A percentile compares a stretch with the other conserved stretches of the same genome.
Conservation (phyloP, 2,329 filamentous ascomycete genomes). For the Ceratocystis albifundus region DNA sequence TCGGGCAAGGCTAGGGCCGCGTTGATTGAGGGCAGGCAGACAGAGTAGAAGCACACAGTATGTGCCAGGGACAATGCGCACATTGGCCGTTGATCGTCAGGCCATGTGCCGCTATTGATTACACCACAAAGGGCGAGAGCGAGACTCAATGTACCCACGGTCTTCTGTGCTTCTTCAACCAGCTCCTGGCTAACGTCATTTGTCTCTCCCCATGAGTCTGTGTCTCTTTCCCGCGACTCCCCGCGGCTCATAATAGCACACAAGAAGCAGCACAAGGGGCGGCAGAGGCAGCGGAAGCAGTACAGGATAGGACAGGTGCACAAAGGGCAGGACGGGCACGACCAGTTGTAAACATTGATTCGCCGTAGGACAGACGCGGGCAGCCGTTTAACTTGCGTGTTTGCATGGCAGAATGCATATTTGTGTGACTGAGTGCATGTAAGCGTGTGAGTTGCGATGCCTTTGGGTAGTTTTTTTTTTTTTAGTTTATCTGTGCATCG, state of each 20-base stretch:
- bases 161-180: too few relatives aligned
- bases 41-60: neutral
- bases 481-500: neutral
- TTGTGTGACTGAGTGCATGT: neutral
- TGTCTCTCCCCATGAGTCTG: constrained; percentile 8
- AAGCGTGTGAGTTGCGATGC: too few relatives aligned
- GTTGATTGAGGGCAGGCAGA: neutral
- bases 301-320: neutral
- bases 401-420: neutral
- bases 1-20: too few relatives aligned
- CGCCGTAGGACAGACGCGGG: neutral
- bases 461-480: too few relatives aligned
- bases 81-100: neutral
- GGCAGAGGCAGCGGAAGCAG: neutral
- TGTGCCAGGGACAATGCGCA: neutral
- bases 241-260: neutral
- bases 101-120: neutral
- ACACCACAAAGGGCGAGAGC: too few relatives aligned
- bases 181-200: neutral
- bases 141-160: too few relatives aligned
- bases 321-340: neutral
- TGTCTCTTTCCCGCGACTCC: neutral
- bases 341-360: neutral
- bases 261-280: neutral
- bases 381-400: neutral